Base-by-base conservation (phyloP, 2,329 filamentous ascomycete species). In the Emmonsiellopsis sp. region DNA sequence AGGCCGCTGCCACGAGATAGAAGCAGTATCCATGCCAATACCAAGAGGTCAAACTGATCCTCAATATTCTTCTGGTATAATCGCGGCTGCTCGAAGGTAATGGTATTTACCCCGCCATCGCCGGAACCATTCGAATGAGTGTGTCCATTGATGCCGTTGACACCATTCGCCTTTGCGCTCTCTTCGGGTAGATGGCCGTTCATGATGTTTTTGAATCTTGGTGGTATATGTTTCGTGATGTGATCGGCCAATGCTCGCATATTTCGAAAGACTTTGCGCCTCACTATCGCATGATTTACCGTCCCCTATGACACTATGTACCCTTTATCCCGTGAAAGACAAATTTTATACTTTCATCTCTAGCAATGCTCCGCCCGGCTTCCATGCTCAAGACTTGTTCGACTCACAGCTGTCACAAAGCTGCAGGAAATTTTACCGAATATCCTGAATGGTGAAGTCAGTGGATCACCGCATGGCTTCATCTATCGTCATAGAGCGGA, bases 11-110 rank as follows among this genome's bases (percentile, higher is more conserved):
- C 56, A 10, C 56, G 56, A 43, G 53, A 56, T 21, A 56, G 21
- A 34, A 58, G 34, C 2, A 58, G 46, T 45, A 48, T 36, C 56
- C 56, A 58, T 40, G 52, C 53, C 10, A 54, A n/a, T 27, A 58
- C 42, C 9, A 58, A 6, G 3, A 51, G 14, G 27, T 56, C 55
- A 36, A 48, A 9, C 42, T 54, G 43, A 40, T 56, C 40, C n/a
- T 49, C 52, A 17, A 44, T 5, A 5, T 32, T 42, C 9, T 42
- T 42, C 8, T 13, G 46, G 14, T 37, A 31, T 36, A 53, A 31
- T 5, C 48, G 37, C 1, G 46, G 42, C 1, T 42, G 42, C 42
- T 50, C 40, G n/a, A 43, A 34, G 13, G 21, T 14, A 11, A 54
- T 17, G 13, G 10, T 8, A 33, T 51, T 14, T 44, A 5, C 45